Base-by-base conservation (phyloP, 2,329 filamentous ascomycete genomes). In the Claviceps fusiformis region DNA sequence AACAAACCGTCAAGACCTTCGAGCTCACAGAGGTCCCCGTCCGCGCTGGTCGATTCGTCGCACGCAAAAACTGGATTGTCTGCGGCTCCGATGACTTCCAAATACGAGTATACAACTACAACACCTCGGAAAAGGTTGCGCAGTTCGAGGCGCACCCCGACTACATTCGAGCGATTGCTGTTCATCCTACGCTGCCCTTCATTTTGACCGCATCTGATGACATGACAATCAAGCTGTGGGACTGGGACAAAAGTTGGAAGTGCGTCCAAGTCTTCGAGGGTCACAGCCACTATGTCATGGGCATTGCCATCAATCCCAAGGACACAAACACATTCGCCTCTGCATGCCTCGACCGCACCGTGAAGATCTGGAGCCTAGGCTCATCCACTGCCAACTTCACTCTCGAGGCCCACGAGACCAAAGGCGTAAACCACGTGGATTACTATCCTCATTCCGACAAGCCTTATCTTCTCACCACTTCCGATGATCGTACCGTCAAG, bases 241-340 rank as follows among this genome's bases (percentile, higher is more conserved):
- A 98, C 70, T 98, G 93, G 93, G 93, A 98, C 64, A 95, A 93
- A 71, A 83, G 83, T 62, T 98, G 93, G 93, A 95, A 96, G 71
- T 97, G 92, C 68, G 89, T 97, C 37, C 90, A 95, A 70, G 83
- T 95, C 48, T 98, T 96, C 65, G 92, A 97, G 70, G 93, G 93
- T 35, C 95, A 98, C 69, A 87, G 85, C 63, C 93, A 95, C 74
- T 95, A 95, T 62, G 92, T 95, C 60, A 96, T 97, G 92, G 89
- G 89, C 33, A 77, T 97, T 60, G 86, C 92, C 53, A 95, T 97
- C 69, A 98, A 98, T 71, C 93, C 93, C 52, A 98, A 98, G 73
- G 90, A 95, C 62, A 95, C 89, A 56, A 95, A 95, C 71, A 93
- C 79, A 17, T 83, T 95, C 68, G 90, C 90, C 41, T 95, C 90